Evolutionary conservation across 805 yeast species (phyloP).

Genomic region (Hemisphaericaspora nanyangensis): DNA sequence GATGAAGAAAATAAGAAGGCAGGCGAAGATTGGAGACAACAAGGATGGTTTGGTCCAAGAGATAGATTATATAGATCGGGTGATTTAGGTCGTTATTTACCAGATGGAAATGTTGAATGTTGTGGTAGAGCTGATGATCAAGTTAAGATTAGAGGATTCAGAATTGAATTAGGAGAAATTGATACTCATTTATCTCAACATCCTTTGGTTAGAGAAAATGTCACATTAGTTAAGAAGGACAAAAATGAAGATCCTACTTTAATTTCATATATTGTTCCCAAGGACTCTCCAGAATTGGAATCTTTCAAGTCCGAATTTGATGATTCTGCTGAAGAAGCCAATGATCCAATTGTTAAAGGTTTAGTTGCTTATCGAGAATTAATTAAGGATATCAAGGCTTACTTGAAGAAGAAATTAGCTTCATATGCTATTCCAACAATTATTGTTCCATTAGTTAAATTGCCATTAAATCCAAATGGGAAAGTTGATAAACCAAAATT

Average conservation of each 20-base stretch:
- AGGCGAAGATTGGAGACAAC: constrained; percentile 64
- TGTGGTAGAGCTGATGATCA: constrained; percentile 99
- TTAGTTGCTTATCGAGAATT: constrained; percentile 71
- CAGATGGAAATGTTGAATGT: constrained; percentile 97
- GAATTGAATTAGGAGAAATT: constrained; percentile 97
- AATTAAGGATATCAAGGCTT: constrained; percentile 75
- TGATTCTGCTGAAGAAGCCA: constrained; percentile 37
- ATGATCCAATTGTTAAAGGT: constrained; percentile 73
- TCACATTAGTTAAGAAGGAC: constrained; percentile 88
- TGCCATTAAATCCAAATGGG: constrained; percentile 97
- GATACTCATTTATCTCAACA: constrained; percentile 96
- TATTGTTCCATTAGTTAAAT: constrained; percentile 77
- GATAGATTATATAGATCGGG: constrained; percentile 97
- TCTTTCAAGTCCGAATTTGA: constrained; percentile 49
- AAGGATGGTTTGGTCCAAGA: constrained; percentile 86
- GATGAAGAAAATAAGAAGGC: constrained; percentile 44
- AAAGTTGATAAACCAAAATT: constrained; percentile 96
- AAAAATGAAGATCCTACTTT: constrained; percentile 89
- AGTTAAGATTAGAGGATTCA: constrained; percentile 96
- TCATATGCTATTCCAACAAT: constrained; percentile 90
- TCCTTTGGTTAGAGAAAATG: constrained; percentile 85
- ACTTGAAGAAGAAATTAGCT: constrained; percentile 84
- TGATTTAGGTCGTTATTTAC: constrained; percentile 92
- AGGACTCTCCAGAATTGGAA: constrained; percentile 41
- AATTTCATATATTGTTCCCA: constrained; percentile 88